Conservation (phyloP, 2,329 filamentous ascomycete genomes). For the Ilyonectria robusta region DNA sequence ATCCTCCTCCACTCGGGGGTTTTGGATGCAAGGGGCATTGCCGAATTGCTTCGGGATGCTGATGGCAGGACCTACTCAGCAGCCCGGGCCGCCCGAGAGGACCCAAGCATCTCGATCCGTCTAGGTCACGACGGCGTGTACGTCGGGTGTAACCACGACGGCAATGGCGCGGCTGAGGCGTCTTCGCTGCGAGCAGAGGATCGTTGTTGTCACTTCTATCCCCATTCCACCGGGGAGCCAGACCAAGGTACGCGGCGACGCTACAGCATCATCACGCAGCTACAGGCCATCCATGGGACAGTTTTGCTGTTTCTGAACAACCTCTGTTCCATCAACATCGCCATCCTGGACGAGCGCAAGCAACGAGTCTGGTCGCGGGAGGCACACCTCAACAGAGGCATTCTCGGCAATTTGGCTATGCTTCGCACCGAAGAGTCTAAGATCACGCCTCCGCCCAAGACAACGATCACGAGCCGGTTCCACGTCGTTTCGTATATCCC, state of each 20-base stretch:
- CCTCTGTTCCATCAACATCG: background rate
- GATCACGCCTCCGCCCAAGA: conserved; percentile 1
- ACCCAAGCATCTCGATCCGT: background rate
- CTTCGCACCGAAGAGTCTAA: background rate
- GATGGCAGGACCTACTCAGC: background rate
- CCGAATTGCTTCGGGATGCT: background rate
- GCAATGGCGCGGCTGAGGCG: background rate
- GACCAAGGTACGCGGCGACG: background rate
- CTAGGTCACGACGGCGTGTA: background rate
- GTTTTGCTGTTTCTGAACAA: background rate
- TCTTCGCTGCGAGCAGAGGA: background rate
- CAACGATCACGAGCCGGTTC: background rate
- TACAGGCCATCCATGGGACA: background rate
- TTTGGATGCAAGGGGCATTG: background rate
- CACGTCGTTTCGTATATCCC: background rate
- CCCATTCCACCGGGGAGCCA: background rate
- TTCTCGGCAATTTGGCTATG: background rate
- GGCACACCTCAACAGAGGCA: background rate
- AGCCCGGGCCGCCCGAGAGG: background rate
- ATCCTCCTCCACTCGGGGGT: background rate
- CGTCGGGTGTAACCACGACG: background rate
- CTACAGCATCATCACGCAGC: background rate
- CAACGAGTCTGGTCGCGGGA: background rate
- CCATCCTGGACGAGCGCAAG: background rate
- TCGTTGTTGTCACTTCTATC: background rate